Evolutionary conservation across 495 filamentous ascomycete species (phyloP), one percentile per base, ranked within the genome.

Genomic region (Penicillium ochrochloron): DNA sequence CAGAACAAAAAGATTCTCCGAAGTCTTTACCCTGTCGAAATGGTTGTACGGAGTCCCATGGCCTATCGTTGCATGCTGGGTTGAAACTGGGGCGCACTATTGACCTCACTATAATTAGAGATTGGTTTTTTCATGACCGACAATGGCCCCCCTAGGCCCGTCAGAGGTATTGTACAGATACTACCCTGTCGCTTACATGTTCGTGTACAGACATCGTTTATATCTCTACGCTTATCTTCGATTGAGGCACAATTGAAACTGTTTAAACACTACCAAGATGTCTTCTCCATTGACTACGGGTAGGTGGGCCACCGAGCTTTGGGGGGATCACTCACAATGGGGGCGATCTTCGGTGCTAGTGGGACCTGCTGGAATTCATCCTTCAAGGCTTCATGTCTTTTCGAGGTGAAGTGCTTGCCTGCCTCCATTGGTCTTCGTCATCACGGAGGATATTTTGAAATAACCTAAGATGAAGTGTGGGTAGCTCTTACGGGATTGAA

Each of bases 31-130:
- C 31, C 31, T 33, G 8, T 33, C 31, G 31, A 33, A 33, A 9
- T 27, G 37, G 37, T 41, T 12, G 37, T 41, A 41, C 37, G 37
- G 37, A 9, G 9, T 46, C 3, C 19, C 12, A 51, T 21, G 48
- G 48, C 23, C 27, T 31, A 52, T 52, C 23, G 14, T 52, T 31
- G 21, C 48, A 52, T 37, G 12, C 21, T 55, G 29, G 5, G n/a
- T 56, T 17, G 29, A 41, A 42, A 37, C 19, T 25, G 37, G 56
- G 25, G 48, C 48, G 48, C 57, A 35, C 57, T 60, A 60, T 60
- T 60, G 57, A 41, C 57, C 29, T 52, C 48, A 29, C 48, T 31
- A 52, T 27, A 52, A 29, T 52, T 31, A 48, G 44, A 48, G 44
- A 48, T 44, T 4, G 17, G n/a, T 46, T 46, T 21, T 27, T 27